Evolutionary conservation across 2,329 filamentous ascomycete genomes (phyloP).

Genomic region (Calonectria pauciramosa): DNA sequence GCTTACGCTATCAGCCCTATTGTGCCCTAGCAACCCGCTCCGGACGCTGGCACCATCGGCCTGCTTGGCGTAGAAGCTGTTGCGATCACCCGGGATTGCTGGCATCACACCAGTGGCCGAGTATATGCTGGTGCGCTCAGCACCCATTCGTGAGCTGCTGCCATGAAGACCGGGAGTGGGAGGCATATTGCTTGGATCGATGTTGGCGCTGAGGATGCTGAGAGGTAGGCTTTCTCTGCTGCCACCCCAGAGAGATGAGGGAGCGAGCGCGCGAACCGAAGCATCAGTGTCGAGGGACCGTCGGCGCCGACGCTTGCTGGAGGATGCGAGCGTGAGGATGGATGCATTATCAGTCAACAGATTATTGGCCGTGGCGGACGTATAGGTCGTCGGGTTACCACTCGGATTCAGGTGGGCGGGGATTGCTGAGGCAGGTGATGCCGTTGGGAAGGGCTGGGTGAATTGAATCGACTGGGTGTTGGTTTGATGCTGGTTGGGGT

Average conservation of each 20-base stretch:
- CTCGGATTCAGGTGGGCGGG: slow-evolving; percentile 75
- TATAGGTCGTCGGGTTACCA: slow-evolving; percentile 78
- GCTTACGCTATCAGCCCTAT: slow-evolving; percentile 84
- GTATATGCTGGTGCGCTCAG: slow-evolving; percentile 86
- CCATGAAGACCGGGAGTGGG: slow-evolving; percentile 68
- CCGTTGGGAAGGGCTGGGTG: slow-evolving; percentile 74
- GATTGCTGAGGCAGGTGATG: slow-evolving; percentile 78
- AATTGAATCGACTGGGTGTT: slow-evolving; percentile 70
- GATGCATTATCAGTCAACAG: slow-evolving; percentile 88
- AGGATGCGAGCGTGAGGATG: slow-evolving; percentile 86
- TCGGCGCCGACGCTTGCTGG: slow-evolving; percentile 81
- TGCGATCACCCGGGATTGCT: slow-evolving; percentile 79
- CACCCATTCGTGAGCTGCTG: slow-evolving; percentile 56
- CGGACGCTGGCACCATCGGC: slow-evolving; percentile 83
- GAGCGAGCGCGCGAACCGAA: slow-evolving; percentile 86
- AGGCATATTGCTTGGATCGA: slow-evolving; percentile 64
- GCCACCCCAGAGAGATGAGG: slow-evolving; percentile 85
- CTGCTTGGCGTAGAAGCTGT: slow-evolving; percentile 81
- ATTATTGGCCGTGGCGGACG: slow-evolving; percentile 84
- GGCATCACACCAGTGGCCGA: slow-evolving; percentile 78
- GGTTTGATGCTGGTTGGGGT: slow-evolving; percentile 51
- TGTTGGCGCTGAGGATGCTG: slow-evolving; percentile 81
- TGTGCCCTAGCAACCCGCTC: slow-evolving; percentile 83
- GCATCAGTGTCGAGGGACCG: slow-evolving; percentile 89
- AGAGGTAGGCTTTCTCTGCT: slow-evolving; percentile 85